These are phyloP conservation scores for Lepidium aucheri DNA, from an alignment of 345 rosid species.

Conservation along the genomic window DNA sequence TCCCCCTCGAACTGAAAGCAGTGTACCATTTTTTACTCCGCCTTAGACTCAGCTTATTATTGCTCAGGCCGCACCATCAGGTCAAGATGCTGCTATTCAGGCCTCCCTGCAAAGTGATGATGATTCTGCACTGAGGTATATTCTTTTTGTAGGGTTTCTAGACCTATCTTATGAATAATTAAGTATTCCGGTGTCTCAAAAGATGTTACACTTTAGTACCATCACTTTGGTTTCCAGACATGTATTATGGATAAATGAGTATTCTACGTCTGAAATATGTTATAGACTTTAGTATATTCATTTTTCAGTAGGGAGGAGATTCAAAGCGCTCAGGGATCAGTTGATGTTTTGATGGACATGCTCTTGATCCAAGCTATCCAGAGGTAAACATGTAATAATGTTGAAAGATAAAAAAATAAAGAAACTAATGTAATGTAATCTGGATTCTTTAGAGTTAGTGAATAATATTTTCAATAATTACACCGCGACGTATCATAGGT, in stretches of 20 bases:
- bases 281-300: neutral
- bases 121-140: slow-evolving; percentile 73
- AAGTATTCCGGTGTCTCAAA: neutral
- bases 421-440: too few relatives aligned
- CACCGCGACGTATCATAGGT: too few relatives aligned
- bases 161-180: neutral
- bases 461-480: too few relatives aligned
- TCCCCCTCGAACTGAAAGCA: slow-evolving; percentile 71
- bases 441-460: too few relatives aligned
- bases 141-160: neutral
- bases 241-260: neutral
- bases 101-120: slow-evolving; percentile 43
- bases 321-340: slow-evolving; percentile 56
- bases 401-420: too few relatives aligned
- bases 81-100: slow-evolving; percentile 52
- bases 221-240: neutral
- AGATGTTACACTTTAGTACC: too few relatives aligned
- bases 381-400: slow-evolving; percentile 31
- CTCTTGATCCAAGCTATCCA: slow-evolving; percentile 58
- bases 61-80: slow-evolving; percentile 36
- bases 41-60: slow-evolving; percentile 68
- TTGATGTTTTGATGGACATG: slow-evolving; percentile 71
- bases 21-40: slow-evolving; percentile 75
- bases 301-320: slow-evolving; percentile 55
- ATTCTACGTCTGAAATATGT: neutral